These are phyloP conservation scores for Nicotiana sylvestris DNA, from an alignment of 257 asterid genomes.

Conservation along the genomic window DNA sequence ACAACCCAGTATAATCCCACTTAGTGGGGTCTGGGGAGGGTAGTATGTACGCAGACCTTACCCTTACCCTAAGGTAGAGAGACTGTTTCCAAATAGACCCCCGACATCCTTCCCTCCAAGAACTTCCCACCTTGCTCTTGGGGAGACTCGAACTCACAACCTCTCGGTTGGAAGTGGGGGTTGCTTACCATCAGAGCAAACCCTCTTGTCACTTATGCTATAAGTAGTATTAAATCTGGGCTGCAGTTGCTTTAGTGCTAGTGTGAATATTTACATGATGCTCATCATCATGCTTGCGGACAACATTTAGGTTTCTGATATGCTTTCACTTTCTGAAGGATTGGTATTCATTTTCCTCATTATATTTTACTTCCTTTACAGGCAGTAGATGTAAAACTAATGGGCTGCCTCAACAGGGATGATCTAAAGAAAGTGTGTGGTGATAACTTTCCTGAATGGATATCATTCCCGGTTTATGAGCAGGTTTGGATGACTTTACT, in stretches of 20 bases:
- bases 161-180: too few relatives aligned
- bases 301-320: background rate
- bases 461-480: conserved; percentile 88
- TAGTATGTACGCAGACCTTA: too few relatives aligned
- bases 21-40: too few relatives aligned
- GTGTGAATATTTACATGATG: background rate
- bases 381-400: conserved; percentile 85
- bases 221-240: background rate
- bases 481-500: conserved; percentile 47
- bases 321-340: background rate
- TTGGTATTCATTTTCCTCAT: conserved; percentile 10
- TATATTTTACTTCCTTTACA: conserved; percentile 33
- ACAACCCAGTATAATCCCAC: too few relatives aligned
- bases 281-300: background rate
- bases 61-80: too few relatives aligned
- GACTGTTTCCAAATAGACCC: too few relatives aligned
- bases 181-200: too few relatives aligned
- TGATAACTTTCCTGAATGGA: conserved; percentile 93
- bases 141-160: too few relatives aligned
- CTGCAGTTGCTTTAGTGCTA: background rate
- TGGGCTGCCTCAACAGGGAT: conserved; percentile 79
- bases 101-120: too few relatives aligned
- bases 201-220: too few relatives aligned
- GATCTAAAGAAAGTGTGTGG: conserved; percentile 93
- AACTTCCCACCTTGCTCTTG: too few relatives aligned